These are phyloP conservation scores for Leonotis leonurus DNA, from an alignment of 257 asterid genomes.

Conservation along the genomic window DNA sequence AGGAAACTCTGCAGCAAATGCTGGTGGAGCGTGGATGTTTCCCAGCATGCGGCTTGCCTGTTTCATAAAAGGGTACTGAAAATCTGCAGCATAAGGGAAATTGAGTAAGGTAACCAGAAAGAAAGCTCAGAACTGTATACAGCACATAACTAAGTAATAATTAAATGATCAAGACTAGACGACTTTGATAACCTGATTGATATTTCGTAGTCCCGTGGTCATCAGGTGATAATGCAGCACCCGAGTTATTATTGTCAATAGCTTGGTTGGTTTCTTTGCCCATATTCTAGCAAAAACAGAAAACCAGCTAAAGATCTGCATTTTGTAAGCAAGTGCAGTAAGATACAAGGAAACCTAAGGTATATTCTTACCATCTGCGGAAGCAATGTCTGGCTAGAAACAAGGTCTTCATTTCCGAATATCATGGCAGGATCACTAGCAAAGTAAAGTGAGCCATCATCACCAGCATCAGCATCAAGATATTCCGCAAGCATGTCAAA, in stretches of 20 bases:
- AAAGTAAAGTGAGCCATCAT: slow-evolving; percentile 27
- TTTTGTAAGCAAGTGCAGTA: not conserved
- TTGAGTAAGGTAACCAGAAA: not conserved
- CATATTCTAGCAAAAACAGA: slow-evolving; percentile 27
- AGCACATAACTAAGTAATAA: not conserved
- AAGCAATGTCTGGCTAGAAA: slow-evolving; percentile 24
- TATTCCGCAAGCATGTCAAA: slow-evolving; percentile 53
- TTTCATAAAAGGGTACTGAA: slow-evolving; percentile 42
- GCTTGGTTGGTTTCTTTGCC: slow-evolving; percentile 24
- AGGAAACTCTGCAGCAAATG: slow-evolving; percentile 81
- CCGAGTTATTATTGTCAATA: slow-evolving; percentile 10
- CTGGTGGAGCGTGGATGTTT: slow-evolving; percentile 67
- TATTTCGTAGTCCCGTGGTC: slow-evolving; percentile 24
- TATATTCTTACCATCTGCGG: slow-evolving; percentile 34
- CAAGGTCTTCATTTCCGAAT: slow-evolving; percentile 27
- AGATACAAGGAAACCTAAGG: not conserved
- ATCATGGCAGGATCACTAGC: slow-evolving; percentile 33
- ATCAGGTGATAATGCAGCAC: slow-evolving; percentile 25
- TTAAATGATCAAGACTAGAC: not conserved
- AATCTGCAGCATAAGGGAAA: slow-evolving; percentile 32
- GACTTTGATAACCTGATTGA: slow-evolving; percentile 42
- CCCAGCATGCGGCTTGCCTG: slow-evolving; percentile 70
- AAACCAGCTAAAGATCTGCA: not conserved
- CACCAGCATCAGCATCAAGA: slow-evolving; percentile 59
- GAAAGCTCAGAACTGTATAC: not conserved